A percentile compares a stretch with the other conserved stretches of the same genome.
Conservation (phyloP, 2,329 filamentous ascomycete species). For the Fusarium albidum region DNA sequence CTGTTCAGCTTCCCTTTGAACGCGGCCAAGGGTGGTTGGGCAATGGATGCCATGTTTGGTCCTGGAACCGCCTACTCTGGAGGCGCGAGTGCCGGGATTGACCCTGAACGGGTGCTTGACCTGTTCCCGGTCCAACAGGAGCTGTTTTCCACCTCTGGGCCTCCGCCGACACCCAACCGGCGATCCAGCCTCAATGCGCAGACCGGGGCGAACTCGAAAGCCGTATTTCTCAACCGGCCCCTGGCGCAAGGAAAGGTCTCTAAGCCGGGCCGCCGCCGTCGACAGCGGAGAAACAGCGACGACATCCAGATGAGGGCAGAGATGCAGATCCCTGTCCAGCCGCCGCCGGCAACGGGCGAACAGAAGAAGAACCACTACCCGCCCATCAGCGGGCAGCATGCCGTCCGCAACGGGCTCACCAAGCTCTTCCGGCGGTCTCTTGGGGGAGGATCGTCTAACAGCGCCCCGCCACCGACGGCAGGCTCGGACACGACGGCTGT, state of each 20-base stretch:
- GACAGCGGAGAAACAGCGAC: slow-evolving; percentile 43
- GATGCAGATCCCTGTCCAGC: slow-evolving; percentile 38
- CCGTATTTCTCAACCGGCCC: slow-evolving; percentile 30
- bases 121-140: slow-evolving; percentile 54
- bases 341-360: slow-evolving; percentile 34
- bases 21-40: slow-evolving; percentile 53
- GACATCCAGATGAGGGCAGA: slow-evolving; percentile 40
- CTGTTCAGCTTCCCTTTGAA: slow-evolving; percentile 61
- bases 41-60: slow-evolving; percentile 57
- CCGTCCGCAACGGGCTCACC: slow-evolving; percentile 56
- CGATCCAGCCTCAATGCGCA: slow-evolving; percentile 62
- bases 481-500: slow-evolving; percentile 17
- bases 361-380: slow-evolving; percentile 57
- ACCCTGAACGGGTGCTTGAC: slow-evolving; percentile 55
- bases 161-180: slow-evolving; percentile 59
- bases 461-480: slow-evolving; percentile 14
- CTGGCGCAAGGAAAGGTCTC: slow-evolving; percentile 23
- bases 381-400: slow-evolving; percentile 55
- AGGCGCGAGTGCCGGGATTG: slow-evolving; percentile 35
- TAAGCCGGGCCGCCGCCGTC: slow-evolving; percentile 31
- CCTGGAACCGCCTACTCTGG: slow-evolving; percentile 31
- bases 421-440: slow-evolving; percentile 61
- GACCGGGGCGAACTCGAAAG: slow-evolving; percentile 44
- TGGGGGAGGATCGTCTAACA: slow-evolving; percentile 44
- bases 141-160: slow-evolving; percentile 48